Evolutionary conservation across 176 grass and related monocot species (phyloP).

Genomic region (Zoysia japonica): DNA sequence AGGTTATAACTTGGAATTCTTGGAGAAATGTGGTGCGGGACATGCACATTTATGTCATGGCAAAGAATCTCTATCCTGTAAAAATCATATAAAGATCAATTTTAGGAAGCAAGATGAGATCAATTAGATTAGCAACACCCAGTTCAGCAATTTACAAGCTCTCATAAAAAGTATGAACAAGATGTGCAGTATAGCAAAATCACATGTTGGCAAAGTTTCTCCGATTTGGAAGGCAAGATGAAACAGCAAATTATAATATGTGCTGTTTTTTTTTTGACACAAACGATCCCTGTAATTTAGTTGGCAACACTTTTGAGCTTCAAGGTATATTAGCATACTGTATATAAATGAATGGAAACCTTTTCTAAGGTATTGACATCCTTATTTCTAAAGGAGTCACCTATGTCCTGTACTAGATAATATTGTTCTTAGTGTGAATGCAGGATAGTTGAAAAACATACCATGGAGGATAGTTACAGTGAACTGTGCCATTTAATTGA

Average conservation of each 20-base stretch:
- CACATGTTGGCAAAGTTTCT: conserved; percentile 7
- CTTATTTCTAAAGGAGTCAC: not conserved
- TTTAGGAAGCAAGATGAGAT: conserved; percentile 24
- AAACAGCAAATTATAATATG: not conserved
- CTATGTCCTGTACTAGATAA: not conserved
- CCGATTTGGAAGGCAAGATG: conserved; percentile 2
- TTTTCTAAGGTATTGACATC: not conserved
- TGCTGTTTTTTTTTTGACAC: too few species aligned
- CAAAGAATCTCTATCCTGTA: conserved; percentile 96
- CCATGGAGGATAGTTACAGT: conserved; percentile 91
- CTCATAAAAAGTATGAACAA: not conserved
- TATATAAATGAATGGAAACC: not conserved
- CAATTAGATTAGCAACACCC: not conserved
- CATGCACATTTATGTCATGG: conserved; percentile 98
- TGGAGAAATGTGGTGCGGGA: conserved; percentile 95
- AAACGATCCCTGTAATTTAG: not conserved
- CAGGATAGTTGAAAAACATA: conserved; percentile 36
- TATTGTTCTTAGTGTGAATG: conserved; percentile 6
- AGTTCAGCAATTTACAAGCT: conserved; percentile 16
- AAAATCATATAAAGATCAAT: conserved; percentile 33
- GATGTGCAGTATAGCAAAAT: not conserved
- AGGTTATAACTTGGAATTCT: conserved; percentile 97
- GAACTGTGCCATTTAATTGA: conserved; percentile 91
- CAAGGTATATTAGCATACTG: conserved; percentile 2
- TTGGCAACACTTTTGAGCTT: conserved; percentile 20